These are phyloP conservation scores for Corinectria fuckeliana DNA, from an alignment of 2,329 filamentous ascomycete genomes.

Conservation along the genomic window DNA sequence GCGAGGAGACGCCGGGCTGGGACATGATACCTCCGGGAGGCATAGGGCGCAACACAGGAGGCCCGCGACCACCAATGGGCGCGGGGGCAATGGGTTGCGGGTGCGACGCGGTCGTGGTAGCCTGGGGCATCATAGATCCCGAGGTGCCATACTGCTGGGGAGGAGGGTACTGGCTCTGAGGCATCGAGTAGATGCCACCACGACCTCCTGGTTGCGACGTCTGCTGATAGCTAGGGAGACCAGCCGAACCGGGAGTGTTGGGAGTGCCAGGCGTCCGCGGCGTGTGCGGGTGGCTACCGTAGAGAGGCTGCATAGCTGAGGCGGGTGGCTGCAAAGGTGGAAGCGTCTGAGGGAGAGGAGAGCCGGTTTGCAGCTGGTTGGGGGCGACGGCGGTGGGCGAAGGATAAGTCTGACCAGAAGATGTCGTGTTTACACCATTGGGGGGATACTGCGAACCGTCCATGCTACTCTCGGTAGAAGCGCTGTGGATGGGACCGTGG, in stretches of 20 bases:
- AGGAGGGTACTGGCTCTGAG: slow-evolving; percentile 61
- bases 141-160: slow-evolving; percentile 63
- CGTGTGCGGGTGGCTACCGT: slow-evolving; percentile 66
- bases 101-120: slow-evolving; percentile 71
- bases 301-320: slow-evolving; percentile 52
- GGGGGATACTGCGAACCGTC: slow-evolving; percentile 61
- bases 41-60: slow-evolving; percentile 72
- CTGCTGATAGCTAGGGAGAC: slow-evolving; percentile 61
- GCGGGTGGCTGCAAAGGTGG: slow-evolving; percentile 60
- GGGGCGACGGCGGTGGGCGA: slow-evolving; percentile 59
- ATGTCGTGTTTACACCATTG: slow-evolving; percentile 63
- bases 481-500: slow-evolving; percentile 37
- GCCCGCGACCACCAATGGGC: slow-evolving; percentile 62
- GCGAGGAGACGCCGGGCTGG: slow-evolving; percentile 62
- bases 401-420: slow-evolving; percentile 56
- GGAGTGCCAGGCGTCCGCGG: slow-evolving; percentile 69
- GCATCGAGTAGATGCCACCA: slow-evolving; percentile 61
- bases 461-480: slow-evolving; percentile 54
- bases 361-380: slow-evolving; percentile 57
- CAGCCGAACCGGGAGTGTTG: slow-evolving; percentile 63
- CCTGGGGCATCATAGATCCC: slow-evolving; percentile 69
- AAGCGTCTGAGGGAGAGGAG: slow-evolving; percentile 59
- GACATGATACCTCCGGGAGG: slow-evolving; percentile 70
- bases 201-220: slow-evolving; percentile 56
- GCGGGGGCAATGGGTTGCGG: slow-evolving; percentile 80